A percentile compares a stretch with the other conserved stretches of the same genome.
phyloP scores from a whole-genome alignment of 2,329 filamentous ascomycete genomes.

The Fusarium torulosum region DNA sequence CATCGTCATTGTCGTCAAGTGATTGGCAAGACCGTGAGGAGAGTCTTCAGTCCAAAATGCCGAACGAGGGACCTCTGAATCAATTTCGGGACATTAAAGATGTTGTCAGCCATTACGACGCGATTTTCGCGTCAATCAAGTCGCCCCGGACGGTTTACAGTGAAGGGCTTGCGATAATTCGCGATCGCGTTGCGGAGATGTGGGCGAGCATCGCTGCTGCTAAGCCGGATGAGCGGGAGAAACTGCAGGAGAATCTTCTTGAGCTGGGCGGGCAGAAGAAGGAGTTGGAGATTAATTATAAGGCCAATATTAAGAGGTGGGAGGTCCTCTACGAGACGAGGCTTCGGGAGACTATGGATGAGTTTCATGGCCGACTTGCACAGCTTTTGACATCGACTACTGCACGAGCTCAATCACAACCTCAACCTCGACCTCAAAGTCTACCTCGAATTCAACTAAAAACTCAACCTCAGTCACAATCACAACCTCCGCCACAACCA shows the following conservation, averaged over 20 bases:
- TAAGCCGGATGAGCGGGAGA: background rate
- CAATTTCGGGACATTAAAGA: constrained; percentile 18
- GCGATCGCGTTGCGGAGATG: background rate
- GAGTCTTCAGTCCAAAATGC: constrained; percentile 14
- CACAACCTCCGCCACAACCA: no score
- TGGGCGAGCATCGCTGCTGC: background rate
- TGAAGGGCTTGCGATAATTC: background rate
- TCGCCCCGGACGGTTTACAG: constrained; percentile 7
- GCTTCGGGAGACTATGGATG: constrained; percentile 1
- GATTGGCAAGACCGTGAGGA: background rate
- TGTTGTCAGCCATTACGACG: constrained; percentile 8
- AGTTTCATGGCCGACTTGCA: background rate
- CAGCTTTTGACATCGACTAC: background rate
- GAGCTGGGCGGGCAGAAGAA: constrained; percentile 12
- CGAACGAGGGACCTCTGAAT: constrained; percentile 1
- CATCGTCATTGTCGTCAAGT: background rate
- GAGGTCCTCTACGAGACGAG: background rate
- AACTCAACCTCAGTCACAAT: no score
- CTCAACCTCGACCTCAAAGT: no score
- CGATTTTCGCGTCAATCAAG: background rate
- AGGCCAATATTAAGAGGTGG: background rate
- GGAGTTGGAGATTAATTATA: constrained; percentile 19
- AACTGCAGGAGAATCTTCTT: constrained; percentile 5
- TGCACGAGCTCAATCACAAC: background rate
- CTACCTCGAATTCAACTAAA: no score